Evolutionary conservation across 345 rosid species (phyloP).

Genomic region (Euphorbia lathyris): DNA sequence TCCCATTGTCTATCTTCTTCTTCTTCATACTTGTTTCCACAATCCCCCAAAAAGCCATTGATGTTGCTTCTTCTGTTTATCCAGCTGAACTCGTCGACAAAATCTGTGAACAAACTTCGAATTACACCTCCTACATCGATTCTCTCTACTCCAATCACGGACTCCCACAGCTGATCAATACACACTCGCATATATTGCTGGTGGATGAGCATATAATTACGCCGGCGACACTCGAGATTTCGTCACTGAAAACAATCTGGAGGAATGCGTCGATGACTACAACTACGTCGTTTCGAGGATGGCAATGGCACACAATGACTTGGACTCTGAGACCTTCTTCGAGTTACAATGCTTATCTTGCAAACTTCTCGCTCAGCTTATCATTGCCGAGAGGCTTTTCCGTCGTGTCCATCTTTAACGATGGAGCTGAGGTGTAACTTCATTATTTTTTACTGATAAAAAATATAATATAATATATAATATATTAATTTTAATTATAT

Average conservation of each 20-base stretch:
- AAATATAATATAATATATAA: too few species aligned
- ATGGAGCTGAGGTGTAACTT: too few species aligned
- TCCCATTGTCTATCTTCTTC: too few species aligned
- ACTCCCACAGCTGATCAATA: conserved; percentile 35
- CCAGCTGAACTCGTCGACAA: conserved; percentile 22
- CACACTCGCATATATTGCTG: conserved; percentile 36
- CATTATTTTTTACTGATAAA: too few species aligned
- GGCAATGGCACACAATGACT: conserved; percentile 32
- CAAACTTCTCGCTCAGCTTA: conserved; percentile 15
- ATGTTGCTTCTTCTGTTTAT: background rate
- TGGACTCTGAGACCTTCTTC: conserved; percentile 41
- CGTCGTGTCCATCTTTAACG: background rate
- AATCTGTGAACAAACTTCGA: conserved; percentile 31
- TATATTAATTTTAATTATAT: too few species aligned
- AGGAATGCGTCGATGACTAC: conserved; percentile 23
- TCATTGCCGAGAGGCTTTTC: conserved; percentile 23
- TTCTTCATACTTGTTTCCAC: too few species aligned
- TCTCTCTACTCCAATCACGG: conserved; percentile 44
- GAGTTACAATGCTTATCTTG: conserved; percentile 21
- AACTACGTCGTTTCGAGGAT: conserved; percentile 19
- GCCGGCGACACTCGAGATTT: conserved; percentile 30
- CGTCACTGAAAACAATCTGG: conserved; percentile 21
- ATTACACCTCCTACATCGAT: conserved; percentile 29
- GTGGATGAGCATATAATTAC: conserved; percentile 34
- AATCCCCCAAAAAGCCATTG: too few species aligned